Percentiles rank a stretch among this genome's conserved stretches.
phyloP scores from a whole-genome alignment of 805 yeast species.

The Dipodascus albidus region DNA sequence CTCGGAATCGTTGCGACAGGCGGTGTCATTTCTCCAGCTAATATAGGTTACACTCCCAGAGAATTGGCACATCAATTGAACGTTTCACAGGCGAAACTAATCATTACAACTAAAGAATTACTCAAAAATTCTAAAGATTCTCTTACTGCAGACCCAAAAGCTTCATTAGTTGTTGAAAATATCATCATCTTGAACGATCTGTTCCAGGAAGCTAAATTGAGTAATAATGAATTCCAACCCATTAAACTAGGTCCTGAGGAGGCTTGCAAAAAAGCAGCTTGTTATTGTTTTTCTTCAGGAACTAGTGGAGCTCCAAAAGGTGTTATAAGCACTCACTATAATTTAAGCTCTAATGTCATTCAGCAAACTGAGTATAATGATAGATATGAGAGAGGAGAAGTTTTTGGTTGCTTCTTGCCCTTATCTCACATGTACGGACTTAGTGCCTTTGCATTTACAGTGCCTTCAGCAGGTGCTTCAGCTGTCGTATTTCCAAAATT shows the following conservation, averaged over 20 bases:
- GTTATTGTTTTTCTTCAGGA: conserved; percentile 24
- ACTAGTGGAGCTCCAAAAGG: conserved; percentile 64
- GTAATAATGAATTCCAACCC: neutral
- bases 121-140: conserved; percentile 5
- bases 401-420: conserved; percentile 25
- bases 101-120: conserved; percentile 11
- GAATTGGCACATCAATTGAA: conserved; percentile 24
- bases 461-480: neutral
- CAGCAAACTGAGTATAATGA: conserved; percentile 12
- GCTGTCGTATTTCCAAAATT: conserved; percentile 22
- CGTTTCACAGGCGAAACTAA: conserved; percentile 13
- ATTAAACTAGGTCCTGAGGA: neutral
- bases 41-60: conserved; percentile 22
- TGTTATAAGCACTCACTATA: conserved; percentile 52
- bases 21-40: conserved; percentile 25
- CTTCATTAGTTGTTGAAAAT: neutral
- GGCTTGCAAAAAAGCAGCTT: conserved; percentile 12
- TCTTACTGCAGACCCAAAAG: neutral
- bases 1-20: conserved; percentile 19
- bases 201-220: neutral
- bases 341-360: conserved; percentile 31
- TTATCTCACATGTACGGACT: conserved; percentile 26
- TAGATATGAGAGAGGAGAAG: conserved; percentile 4
- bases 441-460: neutral
- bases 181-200: conserved; percentile 2